Conservation (phyloP, 208 protist genomes). For the Crithidia mellificae region DNA sequence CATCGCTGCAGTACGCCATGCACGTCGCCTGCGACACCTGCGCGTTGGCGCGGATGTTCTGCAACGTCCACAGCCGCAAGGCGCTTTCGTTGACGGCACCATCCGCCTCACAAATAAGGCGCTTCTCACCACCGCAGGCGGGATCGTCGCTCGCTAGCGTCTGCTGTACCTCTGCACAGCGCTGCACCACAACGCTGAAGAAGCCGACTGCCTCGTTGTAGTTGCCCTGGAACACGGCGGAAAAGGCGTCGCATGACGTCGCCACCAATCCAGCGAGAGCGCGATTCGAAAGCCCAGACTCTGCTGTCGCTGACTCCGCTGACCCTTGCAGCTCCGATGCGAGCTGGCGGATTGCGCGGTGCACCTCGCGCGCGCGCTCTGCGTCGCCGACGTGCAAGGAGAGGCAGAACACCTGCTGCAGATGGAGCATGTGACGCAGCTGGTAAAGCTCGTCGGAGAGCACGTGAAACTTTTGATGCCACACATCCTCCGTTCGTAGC, state of each 20-base stretch:
- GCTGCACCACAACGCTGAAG: slow-evolving; percentile 21
- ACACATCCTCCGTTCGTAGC: slow-evolving; percentile 36
- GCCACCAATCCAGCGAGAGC: slow-evolving; percentile 13
- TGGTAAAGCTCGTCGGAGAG: slow-evolving; percentile 30
- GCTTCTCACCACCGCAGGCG: not conserved
- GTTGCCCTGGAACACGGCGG: slow-evolving; percentile 20
- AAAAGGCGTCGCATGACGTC: slow-evolving; percentile 26
- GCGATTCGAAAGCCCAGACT: slow-evolving; percentile 11
- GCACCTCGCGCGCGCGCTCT: slow-evolving; percentile 16
- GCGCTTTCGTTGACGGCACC: slow-evolving; percentile 20
- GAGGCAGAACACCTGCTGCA: slow-evolving; percentile 49
- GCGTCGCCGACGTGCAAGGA: slow-evolving; percentile 36
- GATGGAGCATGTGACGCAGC: slow-evolving; percentile 34
- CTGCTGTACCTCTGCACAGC: slow-evolving; percentile 15
- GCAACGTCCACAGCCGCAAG: slow-evolving; percentile 37
- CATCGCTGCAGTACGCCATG: slow-evolving; percentile 55
- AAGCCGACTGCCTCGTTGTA: slow-evolving; percentile 21
- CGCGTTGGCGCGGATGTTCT: slow-evolving; percentile 53
- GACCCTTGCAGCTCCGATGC: not conserved
- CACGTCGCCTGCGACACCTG: slow-evolving; percentile 65
- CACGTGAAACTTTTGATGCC: slow-evolving; percentile 16
- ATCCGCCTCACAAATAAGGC: not conserved
- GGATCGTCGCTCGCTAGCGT: not conserved
- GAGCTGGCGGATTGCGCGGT: slow-evolving; percentile 1
- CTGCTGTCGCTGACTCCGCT: not conserved